A percentile compares a stretch with the other conserved stretches of the same genome.
Evolutionary conservation across 441 rosid genomes (phyloP).

Genomic region (Populus hybrid): DNA sequence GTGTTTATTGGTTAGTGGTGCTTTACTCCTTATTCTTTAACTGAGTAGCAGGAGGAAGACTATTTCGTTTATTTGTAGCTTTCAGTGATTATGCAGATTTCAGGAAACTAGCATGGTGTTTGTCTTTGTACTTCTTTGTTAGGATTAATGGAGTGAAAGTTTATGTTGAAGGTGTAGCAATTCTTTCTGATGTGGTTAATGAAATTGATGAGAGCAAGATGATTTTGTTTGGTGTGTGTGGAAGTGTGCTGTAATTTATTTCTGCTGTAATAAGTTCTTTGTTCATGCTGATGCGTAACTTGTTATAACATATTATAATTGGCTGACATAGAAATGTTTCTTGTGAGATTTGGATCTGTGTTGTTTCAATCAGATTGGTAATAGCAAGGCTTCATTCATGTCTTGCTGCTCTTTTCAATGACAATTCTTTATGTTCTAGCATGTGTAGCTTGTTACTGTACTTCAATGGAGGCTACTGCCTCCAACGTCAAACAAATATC

Average conservation of each 20-base stretch:
- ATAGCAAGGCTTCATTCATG: neutral
- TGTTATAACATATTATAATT: too few relatives aligned
- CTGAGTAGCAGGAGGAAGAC: neutral
- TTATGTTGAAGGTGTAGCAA: neutral
- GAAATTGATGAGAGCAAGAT: neutral
- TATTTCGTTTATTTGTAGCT: neutral
- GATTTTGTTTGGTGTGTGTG: neutral
- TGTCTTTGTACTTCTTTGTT: neutral
- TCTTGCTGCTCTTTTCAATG: neutral
- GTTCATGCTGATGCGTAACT: neutral
- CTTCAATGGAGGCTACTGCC: neutral
- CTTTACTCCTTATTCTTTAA: slow-evolving; percentile 5
- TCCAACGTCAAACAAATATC: neutral
- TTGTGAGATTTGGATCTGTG: neutral
- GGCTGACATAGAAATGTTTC: neutral
- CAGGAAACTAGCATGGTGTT: neutral
- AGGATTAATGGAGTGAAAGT: neutral
- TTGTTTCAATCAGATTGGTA: neutral
- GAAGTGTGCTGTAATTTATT: neutral
- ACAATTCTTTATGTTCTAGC: neutral
- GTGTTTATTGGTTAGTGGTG: slow-evolving; percentile 71
- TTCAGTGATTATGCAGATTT: neutral
- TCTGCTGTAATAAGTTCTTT: neutral
- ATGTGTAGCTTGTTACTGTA: neutral
- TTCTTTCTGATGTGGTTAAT: neutral